These are phyloP conservation scores for Sutorius eximius DNA, from an alignment of 1,284 basidiomycete species.

Conservation along the genomic window DNA sequence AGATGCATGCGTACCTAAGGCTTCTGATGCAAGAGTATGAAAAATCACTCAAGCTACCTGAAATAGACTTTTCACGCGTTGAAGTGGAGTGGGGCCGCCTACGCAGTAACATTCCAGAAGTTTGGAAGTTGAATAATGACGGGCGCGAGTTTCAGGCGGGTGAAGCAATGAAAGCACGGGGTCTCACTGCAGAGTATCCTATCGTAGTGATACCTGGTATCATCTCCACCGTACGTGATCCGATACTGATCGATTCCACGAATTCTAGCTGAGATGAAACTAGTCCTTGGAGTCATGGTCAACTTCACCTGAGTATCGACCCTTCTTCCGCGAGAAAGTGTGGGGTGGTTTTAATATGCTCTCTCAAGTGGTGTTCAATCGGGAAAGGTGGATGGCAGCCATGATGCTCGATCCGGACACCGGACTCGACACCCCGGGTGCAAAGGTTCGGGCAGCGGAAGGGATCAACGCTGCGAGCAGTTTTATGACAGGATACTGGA, in stretches of 20 bases:
- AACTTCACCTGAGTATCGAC: conserved; percentile 72
- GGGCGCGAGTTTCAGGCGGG: conserved; percentile 86
- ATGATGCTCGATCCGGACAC: conserved; percentile 91
- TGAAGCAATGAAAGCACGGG: conserved; percentile 64
- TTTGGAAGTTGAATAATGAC: conserved; percentile 80
- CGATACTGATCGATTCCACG: background rate
- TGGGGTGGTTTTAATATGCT: conserved; percentile 91
- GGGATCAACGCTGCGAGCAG: conserved; percentile 88
- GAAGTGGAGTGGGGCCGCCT: conserved; percentile 69
- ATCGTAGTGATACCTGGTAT: conserved; percentile 82
- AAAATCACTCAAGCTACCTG: conserved; percentile 55
- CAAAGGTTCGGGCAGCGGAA: conserved; percentile 90
- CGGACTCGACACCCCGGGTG: conserved; percentile 88
- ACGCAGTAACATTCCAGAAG: conserved; percentile 65
- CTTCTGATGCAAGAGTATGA: conserved; percentile 61
- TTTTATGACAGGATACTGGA: conserved; percentile 95
- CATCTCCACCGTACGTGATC: conserved; percentile 62
- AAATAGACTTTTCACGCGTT: conserved; percentile 61
- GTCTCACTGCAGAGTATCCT: conserved; percentile 72
- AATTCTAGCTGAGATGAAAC: background rate
- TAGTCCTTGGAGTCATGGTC: conserved; percentile 86
- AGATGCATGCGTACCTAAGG: conserved; percentile 51
- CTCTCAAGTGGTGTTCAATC: conserved; percentile 83
- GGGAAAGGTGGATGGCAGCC: conserved; percentile 85
- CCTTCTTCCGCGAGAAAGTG: conserved; percentile 81